These are phyloP conservation scores for Monosporascus sp. DNA, from an alignment of 2,329 filamentous ascomycete genomes.

Conservation along the genomic window DNA sequence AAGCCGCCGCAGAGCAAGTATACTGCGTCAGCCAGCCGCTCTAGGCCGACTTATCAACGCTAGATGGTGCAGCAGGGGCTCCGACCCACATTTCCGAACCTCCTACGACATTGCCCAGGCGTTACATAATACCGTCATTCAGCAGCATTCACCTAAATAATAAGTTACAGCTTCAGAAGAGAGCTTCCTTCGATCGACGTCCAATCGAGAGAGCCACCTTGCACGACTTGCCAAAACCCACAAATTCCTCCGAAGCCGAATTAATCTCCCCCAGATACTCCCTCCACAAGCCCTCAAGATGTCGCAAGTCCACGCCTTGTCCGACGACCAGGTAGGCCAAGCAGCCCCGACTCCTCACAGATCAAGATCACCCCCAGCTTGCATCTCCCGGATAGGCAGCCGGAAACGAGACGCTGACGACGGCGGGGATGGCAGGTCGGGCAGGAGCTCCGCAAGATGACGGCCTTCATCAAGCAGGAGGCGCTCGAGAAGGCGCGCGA, in stretches of 20 bases:
- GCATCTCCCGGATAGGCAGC: conserved; percentile 9
- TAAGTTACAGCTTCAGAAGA: too few relatives aligned
- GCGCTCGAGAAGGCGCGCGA: conserved; percentile 94
- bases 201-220: too few relatives aligned
- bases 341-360: conserved; percentile 12
- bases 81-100: too few relatives aligned
- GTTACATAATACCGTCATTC: too few relatives aligned
- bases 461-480: conserved; percentile 98
- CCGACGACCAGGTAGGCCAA: conserved; percentile 81
- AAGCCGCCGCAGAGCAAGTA: too few relatives aligned
- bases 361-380: background rate
- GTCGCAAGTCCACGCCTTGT: conserved; percentile 91
- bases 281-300: conserved; percentile 52
- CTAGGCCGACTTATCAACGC: too few relatives aligned
- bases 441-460: conserved; percentile 99
- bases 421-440: conserved; percentile 62
- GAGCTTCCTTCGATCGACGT: too few relatives aligned
- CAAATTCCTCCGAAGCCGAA: background rate
- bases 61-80: too few relatives aligned
- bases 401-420: background rate
- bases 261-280: conserved; percentile 7
- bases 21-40: too few relatives aligned
- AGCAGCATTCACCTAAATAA: too few relatives aligned
- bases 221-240: too few relatives aligned
- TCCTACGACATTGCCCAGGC: too few relatives aligned